A percentile compares a stretch with the other conserved stretches of the same genome.
Evolutionary conservation across 352 stramenopile species (phyloP).

Genomic region (Globisporangium barbulae): DNA sequence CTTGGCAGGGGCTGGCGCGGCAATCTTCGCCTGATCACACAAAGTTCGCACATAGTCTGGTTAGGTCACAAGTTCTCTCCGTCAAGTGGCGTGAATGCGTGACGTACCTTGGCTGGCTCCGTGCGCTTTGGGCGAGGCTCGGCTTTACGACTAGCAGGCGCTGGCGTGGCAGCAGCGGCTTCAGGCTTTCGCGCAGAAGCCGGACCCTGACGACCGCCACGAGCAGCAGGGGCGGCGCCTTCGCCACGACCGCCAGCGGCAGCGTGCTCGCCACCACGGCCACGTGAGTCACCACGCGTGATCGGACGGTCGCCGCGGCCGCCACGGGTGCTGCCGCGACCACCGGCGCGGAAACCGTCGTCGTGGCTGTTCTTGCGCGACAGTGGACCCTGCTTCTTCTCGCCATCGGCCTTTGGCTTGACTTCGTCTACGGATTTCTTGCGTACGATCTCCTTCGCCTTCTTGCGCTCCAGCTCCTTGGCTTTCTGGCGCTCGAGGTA

Average conservation of each 20-base stretch:
- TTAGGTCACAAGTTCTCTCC: background rate
- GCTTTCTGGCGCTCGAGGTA: slow-evolving; percentile 71
- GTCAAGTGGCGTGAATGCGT: slow-evolving; percentile 2
- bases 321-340: slow-evolving; percentile 33
- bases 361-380: slow-evolving; percentile 46
- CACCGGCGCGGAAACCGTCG: slow-evolving; percentile 21
- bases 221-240: slow-evolving; percentile 19
- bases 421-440: slow-evolving; percentile 16
- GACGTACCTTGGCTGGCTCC: slow-evolving; percentile 37
- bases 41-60: background rate
- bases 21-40: slow-evolving; percentile 33
- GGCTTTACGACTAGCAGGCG: slow-evolving; percentile 29
- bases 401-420: slow-evolving; percentile 30
- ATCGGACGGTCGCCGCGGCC: slow-evolving; percentile 27
- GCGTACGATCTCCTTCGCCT: slow-evolving; percentile 23
- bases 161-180: slow-evolving; percentile 8
- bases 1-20: slow-evolving; percentile 51
- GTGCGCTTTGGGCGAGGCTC: slow-evolving; percentile 47
- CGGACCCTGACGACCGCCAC: slow-evolving; percentile 17
- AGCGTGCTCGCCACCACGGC: slow-evolving; percentile 37
- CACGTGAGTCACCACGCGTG: slow-evolving; percentile 20
- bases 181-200: slow-evolving; percentile 17
- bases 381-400: slow-evolving; percentile 19
- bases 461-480: slow-evolving; percentile 24
- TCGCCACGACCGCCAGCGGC: slow-evolving; percentile 21